Evolutionary conservation across 208 protist species (phyloP), one percentile per base, ranked within the genome.

Genomic region (Phytomonas serpens): DNA sequence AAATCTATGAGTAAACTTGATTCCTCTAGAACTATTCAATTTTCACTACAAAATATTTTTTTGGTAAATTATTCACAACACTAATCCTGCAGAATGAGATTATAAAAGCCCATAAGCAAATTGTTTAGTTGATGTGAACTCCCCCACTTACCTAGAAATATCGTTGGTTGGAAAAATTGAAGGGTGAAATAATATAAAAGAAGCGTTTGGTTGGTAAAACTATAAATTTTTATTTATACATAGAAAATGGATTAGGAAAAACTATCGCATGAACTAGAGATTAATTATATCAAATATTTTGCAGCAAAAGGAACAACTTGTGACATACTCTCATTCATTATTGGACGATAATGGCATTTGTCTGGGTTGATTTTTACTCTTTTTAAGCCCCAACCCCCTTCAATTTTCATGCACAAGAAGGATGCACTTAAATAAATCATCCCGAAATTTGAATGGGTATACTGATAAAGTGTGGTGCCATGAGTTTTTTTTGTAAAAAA

Each of bases 391-490:
- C 47, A 16, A 19, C 7, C 13, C 19, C 47, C 16, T 19, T 57
- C 23, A 0, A 57, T 57, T 57, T 3, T 57, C 47, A 6, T 57
- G 47, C 1, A 57, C 19, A 6, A 27, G 47, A 27, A 57, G 23
- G 19, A 57, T 57, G 47, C 19, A 27, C 11, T 57, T 27, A 0
- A 3, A 19, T 1, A 57, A 57, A 57, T 57, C 19, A 27, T 23
- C 16, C 47, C 23, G 10, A 57, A 57, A 57, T 19, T 57, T 57
- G 1, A 2, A 95, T 30, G 0, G 86, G 86, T 36, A 93, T 69
- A 6, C 51, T 71, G 30, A 95, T 78, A 65, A 79, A 92, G 69
- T 95, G 84, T 11, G 90, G 90, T 0, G 86, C 82, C 31, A 95
- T 69, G 32, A 93, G 71, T 30, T 85, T 88, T 47, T 93, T 81